A percentile compares a stretch with the other conserved stretches of the same genome.
phyloP scores from a whole-genome alignment of 306 rosid genomes.

The Senna siamea region DNA sequence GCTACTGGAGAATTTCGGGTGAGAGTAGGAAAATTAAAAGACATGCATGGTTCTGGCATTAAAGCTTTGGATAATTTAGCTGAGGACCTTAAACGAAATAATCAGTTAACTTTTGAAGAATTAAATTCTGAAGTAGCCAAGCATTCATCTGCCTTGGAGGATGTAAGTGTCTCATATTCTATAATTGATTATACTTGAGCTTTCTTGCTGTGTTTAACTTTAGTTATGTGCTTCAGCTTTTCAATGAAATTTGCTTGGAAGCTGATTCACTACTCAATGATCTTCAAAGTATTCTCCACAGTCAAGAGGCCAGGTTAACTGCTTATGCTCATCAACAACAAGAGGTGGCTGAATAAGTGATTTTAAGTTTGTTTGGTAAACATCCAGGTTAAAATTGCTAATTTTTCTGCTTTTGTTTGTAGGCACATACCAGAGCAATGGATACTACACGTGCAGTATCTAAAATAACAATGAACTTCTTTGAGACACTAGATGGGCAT shows the following conservation, averaged over 20 bases:
- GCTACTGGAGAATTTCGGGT: slow-evolving; percentile 87
- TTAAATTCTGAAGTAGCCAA: slow-evolving; percentile 87
- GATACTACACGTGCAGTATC: slow-evolving; percentile 86
- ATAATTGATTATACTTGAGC: neutral
- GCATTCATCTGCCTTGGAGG: slow-evolving; percentile 89
- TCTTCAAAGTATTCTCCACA: slow-evolving; percentile 88
- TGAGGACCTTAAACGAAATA: slow-evolving; percentile 81
- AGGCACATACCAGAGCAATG: slow-evolving; percentile 96
- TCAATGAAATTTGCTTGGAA: slow-evolving; percentile 91
- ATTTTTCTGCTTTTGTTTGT: slow-evolving; percentile 30
- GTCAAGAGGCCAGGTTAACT: slow-evolving; percentile 83
- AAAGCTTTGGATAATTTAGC: slow-evolving; percentile 78
- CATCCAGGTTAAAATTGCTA: slow-evolving; percentile 28
- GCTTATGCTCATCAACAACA: slow-evolving; percentile 90
- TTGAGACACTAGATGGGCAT: slow-evolving; percentile 75
- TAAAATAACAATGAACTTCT: slow-evolving; percentile 79
- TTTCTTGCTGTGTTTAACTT: slow-evolving; percentile 43
- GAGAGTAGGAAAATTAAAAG: slow-evolving; percentile 74
- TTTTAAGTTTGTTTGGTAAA: slow-evolving; percentile 23
- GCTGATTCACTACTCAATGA: slow-evolving; percentile 84
- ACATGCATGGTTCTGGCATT: slow-evolving; percentile 81
- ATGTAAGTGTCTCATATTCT: slow-evolving; percentile 55
- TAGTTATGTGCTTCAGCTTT: slow-evolving; percentile 67
- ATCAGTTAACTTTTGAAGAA: slow-evolving; percentile 75
- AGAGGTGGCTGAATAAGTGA: slow-evolving; percentile 68